Conservation (phyloP, 768 basidiomycete species). For the Mycena crocata region DNA sequence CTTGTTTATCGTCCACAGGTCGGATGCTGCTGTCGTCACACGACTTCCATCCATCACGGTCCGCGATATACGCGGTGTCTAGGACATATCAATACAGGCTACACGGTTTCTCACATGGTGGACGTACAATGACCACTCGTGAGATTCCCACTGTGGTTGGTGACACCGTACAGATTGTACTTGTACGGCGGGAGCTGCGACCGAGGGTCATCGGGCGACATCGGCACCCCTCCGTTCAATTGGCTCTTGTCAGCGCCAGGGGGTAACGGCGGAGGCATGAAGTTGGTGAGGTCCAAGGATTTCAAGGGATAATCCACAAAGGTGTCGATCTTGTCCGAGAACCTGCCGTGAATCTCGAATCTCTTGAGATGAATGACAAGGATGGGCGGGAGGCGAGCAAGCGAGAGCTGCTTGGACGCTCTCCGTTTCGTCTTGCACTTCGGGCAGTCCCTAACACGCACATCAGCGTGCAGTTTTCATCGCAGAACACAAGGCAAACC, state of each 20-base stretch:
- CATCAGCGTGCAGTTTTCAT: not conserved
- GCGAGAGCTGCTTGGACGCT: conserved; percentile 87
- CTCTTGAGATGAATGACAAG: conserved; percentile 93
- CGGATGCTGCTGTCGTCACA: conserved; percentile 94
- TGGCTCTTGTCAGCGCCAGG: conserved; percentile 68
- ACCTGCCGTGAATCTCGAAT: conserved; percentile 90
- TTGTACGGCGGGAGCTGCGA: conserved; percentile 88
- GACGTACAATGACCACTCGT: conserved; percentile 95
- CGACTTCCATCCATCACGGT: conserved; percentile 89
- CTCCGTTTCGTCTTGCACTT: conserved; percentile 90
- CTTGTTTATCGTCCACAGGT: conserved; percentile 78
- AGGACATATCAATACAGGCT: conserved; percentile 20
- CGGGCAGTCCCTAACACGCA: conserved; percentile 84
- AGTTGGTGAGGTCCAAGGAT: conserved; percentile 73
- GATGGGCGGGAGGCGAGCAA: conserved; percentile 94
- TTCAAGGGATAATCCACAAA: conserved; percentile 89
- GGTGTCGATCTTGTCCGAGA: conserved; percentile 97
- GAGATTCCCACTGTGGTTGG: conserved; percentile 95
- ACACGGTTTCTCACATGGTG: not conserved
- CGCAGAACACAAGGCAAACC: conserved; percentile 61
- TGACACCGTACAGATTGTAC: conserved; percentile 96
- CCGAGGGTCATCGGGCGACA: conserved; percentile 76
- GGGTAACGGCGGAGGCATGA: conserved; percentile 85
- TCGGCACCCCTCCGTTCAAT: conserved; percentile 55
- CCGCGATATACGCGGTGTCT: conserved; percentile 96